A percentile compares a stretch with the other conserved stretches of the same genome.
Conservation (phyloP, 176 grass and related monocot species). For the Miscanthus lutarioriparius region DNA sequence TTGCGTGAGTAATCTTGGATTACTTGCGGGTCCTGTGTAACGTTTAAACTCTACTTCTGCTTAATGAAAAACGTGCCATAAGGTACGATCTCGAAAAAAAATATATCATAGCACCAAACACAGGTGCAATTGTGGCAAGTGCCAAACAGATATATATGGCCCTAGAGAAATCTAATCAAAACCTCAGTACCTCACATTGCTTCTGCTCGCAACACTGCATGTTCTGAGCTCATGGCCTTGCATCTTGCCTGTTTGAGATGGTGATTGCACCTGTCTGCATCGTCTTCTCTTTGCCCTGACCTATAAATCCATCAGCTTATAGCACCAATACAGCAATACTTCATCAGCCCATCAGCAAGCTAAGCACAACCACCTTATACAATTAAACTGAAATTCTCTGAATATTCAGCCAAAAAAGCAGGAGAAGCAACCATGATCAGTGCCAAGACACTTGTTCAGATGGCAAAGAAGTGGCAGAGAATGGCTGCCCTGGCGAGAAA, state of each 20-base stretch:
- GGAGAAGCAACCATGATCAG: conserved; percentile 35
- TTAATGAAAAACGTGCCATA: too few species aligned
- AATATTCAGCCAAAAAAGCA: not conserved
- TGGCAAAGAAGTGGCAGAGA: conserved; percentile 51
- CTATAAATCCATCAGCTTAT: not conserved
- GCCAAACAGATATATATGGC: conserved; percentile 4
- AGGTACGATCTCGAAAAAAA: too few species aligned
- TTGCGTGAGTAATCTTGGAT: too few species aligned
- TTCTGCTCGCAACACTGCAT: conserved; percentile 10
- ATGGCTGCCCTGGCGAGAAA: conserved; percentile 33
- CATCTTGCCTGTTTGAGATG: conserved; percentile 25
- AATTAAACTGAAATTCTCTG: not conserved
- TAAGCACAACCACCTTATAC: not conserved
- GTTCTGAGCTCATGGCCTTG: conserved; percentile 39
- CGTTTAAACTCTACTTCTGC: too few species aligned
- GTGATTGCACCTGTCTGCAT: not conserved
- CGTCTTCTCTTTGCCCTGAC: not conserved
- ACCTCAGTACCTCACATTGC: not conserved
- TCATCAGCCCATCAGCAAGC: not conserved
- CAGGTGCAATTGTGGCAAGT: not conserved
- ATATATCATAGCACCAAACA: too few species aligned
- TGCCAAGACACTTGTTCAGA: conserved; percentile 42
- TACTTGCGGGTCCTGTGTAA: too few species aligned
- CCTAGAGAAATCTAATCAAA: not conserved
- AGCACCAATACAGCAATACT: not conserved